Conservation (phyloP, 306 rosid species). For the Vicia faba region DNA sequence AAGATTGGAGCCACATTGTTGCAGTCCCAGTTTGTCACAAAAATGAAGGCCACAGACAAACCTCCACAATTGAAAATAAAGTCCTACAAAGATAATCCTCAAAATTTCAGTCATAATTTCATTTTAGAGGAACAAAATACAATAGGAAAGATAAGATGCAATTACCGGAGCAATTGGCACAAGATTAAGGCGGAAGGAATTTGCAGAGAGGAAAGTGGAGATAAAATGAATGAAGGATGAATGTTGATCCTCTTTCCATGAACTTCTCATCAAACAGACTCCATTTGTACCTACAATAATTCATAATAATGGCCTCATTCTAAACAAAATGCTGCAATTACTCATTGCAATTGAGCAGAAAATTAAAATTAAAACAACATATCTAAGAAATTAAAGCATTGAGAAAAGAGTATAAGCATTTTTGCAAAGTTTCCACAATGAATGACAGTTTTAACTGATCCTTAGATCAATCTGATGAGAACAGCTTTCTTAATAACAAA, state of each 20-base stretch:
- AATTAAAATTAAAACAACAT: conserved; percentile 20
- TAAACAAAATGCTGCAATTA: no score
- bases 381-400: conserved; percentile 1
- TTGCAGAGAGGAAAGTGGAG: conserved; percentile 66
- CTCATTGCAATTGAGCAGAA: no score
- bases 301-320: conserved; percentile 17
- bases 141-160: background rate
- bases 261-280: conserved; percentile 80
- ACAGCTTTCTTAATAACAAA: no score
- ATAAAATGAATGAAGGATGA: conserved; percentile 71
- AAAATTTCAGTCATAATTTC: conserved; percentile 16
- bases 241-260: conserved; percentile 80
- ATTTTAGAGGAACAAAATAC: background rate
- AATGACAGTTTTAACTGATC: no score
- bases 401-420: conserved; percentile 18
- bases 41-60: conserved; percentile 77
- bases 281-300: conserved; percentile 55
- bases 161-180: conserved; percentile 76
- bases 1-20: conserved; percentile 50
- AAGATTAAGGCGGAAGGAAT: conserved; percentile 71
- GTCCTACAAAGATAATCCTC: conserved; percentile 55
- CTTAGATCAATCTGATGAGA: background rate
- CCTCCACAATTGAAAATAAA: conserved; percentile 95
- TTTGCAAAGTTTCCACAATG: no score
- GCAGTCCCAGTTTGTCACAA: conserved; percentile 69